A percentile compares a stretch with the other conserved stretches of the same genome.
Conservation (phyloP, 345 rosid species). For the Isatis tinctoria region DNA sequence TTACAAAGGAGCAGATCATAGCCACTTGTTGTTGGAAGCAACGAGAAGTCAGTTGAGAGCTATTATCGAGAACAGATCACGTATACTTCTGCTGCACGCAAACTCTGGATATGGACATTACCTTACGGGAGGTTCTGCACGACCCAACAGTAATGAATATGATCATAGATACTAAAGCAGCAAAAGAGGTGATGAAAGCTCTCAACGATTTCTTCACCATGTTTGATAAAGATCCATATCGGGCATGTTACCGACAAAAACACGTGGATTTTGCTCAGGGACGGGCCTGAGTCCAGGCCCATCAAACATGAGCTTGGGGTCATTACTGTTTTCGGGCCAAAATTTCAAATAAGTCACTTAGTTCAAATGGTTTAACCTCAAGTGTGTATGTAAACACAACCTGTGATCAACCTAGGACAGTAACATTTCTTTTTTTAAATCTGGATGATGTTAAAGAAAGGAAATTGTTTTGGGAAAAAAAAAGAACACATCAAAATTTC, state of each 20-base stretch:
- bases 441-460: too few species aligned
- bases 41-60: conserved; percentile 78
- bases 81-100: conserved; percentile 73
- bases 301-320: too few species aligned
- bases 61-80: conserved; percentile 84
- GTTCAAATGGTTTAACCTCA: too few species aligned
- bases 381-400: too few species aligned
- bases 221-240: conserved; percentile 59
- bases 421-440: too few species aligned
- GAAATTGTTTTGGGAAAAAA: too few species aligned
- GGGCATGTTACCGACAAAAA: conserved; percentile 95
- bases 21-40: conserved; percentile 81
- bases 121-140: conserved; percentile 72
- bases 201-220: conserved; percentile 77
- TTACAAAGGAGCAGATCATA: conserved; percentile 96
- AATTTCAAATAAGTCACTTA: too few species aligned
- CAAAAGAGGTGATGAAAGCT: conserved; percentile 80
- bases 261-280: conserved; percentile 96
- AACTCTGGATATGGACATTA: conserved; percentile 95
- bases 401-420: too few species aligned
- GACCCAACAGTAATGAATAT: conserved; percentile 81
- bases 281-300: too few species aligned
- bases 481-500: too few species aligned
- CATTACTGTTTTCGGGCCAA: too few species aligned
- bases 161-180: conserved; percentile 97